phyloP scores from a whole-genome alignment of 306 rosid species.

The Acacia confusa region DNA sequence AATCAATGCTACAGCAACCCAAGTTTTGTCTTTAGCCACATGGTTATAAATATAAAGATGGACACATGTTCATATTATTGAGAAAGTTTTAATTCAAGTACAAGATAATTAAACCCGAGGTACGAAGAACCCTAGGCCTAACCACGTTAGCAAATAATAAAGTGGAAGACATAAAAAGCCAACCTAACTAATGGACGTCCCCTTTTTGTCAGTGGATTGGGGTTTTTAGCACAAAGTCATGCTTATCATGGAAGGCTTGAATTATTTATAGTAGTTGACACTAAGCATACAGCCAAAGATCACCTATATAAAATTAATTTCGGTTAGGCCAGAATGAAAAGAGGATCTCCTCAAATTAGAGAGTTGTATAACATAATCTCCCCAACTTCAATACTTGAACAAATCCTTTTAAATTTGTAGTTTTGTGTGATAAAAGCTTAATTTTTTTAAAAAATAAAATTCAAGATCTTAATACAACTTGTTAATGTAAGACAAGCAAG shows the following conservation, averaged over 20 bases:
- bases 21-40: neutral
- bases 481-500: neutral
- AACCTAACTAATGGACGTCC: neutral
- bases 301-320: neutral
- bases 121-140: neutral
- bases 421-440: neutral
- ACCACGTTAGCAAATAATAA: neutral
- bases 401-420: neutral
- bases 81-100: neutral
- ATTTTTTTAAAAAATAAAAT: neutral
- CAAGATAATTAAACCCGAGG: neutral
- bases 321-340: neutral
- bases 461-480: neutral
- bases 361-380: neutral
- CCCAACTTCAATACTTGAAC: neutral
- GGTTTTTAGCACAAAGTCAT: neutral
- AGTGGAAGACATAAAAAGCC: neutral
- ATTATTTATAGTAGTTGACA: neutral
- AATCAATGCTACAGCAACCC: neutral
- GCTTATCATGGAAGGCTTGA: neutral
- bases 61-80: neutral
- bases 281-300: neutral
- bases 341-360: neutral
- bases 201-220: constrained; percentile 4
- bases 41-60: neutral